Evolutionary conservation across 192 early-diverging fungal genomes (phyloP).

Genomic region (Coemansia sp.): DNA sequence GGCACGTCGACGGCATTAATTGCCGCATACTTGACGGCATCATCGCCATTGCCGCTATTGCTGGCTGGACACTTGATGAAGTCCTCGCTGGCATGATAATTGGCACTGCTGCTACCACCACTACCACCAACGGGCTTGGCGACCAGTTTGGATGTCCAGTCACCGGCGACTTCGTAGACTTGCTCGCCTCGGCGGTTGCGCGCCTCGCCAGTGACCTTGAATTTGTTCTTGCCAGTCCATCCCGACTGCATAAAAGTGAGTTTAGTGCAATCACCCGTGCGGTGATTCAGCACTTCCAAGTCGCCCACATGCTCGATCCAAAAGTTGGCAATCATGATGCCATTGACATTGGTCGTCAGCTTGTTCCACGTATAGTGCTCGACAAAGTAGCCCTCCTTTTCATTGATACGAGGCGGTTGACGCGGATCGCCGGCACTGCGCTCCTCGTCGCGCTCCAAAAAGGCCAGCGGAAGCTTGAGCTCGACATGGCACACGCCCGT

Average conservation of each 20-base stretch:
- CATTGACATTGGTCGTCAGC: conserved; percentile 84
- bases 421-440: conserved; percentile 21
- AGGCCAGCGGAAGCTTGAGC: conserved; percentile 67
- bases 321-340: conserved; percentile 82
- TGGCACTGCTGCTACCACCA: background rate
- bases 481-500: conserved; percentile 81
- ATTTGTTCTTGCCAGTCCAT: conserved; percentile 70
- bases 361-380: conserved; percentile 92
- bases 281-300: conserved; percentile 78
- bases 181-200: conserved; percentile 53
- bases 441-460: conserved; percentile 52
- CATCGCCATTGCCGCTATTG: conserved; percentile 18
- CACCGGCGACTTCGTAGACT: conserved; percentile 67
- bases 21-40: conserved; percentile 31
- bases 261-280: conserved; percentile 77
- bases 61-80: conserved; percentile 15
- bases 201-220: conserved; percentile 65
- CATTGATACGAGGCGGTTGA: conserved; percentile 43
- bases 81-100: conserved; percentile 3
- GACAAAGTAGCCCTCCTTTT: conserved; percentile 58
- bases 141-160: conserved; percentile 70
- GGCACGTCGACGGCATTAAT: conserved; percentile 44
- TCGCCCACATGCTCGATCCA: conserved; percentile 90
- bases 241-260: conserved; percentile 80
- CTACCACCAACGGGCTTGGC: conserved; percentile 42